Percentiles rank a stretch among this genome's conserved stretches.
phyloP scores from a whole-genome alignment of 768 basidiomycete species.

The Mycena indigotica region DNA sequence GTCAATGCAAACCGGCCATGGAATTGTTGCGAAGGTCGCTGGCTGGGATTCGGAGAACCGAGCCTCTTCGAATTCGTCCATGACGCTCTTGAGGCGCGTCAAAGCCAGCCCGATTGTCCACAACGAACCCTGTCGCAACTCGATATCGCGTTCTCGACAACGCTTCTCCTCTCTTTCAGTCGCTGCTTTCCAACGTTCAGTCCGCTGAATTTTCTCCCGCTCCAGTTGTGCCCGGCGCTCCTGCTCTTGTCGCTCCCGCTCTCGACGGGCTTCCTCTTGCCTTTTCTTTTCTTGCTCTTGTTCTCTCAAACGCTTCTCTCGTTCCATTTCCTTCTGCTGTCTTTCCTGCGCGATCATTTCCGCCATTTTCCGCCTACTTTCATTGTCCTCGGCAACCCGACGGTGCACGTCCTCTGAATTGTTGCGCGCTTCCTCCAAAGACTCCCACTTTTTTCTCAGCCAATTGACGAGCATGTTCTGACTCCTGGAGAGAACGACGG shows the following conservation, averaged over 20 bases:
- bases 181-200: background rate
- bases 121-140: background rate
- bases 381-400: conserved; percentile 7
- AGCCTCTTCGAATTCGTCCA: conserved; percentile 22
- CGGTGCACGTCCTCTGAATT: too few relatives aligned
- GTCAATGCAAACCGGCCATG: conserved; percentile 24
- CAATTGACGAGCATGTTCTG: background rate
- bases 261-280: conserved; percentile 3
- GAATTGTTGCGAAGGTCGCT: conserved; percentile 20
- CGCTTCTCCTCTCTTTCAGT: conserved; percentile 8
- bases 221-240: background rate
- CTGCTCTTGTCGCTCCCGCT: conserved; percentile 4
- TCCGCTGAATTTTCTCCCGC: background rate
- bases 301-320: conserved; percentile 3
- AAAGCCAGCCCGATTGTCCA: conserved; percentile 16
- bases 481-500: background rate
- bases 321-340: conserved; percentile 11
- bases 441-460: conserved; percentile 1
- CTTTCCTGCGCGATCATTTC: conserved; percentile 9
- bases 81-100: conserved; percentile 10
- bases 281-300: background rate
- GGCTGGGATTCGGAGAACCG: conserved; percentile 28
- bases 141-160: conserved; percentile 5
- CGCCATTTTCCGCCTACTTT: conserved; percentile 10
- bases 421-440: background rate